Evolutionary conservation across 768 basidiomycete species (phyloP).

Genomic region (Boletus rex-veris): DNA sequence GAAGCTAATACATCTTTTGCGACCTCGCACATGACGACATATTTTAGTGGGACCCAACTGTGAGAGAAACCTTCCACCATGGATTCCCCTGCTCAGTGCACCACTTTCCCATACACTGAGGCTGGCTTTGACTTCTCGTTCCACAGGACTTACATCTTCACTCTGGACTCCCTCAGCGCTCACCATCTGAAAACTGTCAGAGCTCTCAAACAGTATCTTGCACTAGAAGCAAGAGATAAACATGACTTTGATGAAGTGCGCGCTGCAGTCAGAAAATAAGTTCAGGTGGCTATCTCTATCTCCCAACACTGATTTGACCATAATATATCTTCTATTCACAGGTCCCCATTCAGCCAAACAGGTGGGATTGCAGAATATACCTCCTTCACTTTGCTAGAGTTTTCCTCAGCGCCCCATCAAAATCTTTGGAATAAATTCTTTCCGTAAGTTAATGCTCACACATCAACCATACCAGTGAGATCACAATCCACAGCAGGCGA

Average conservation of each 20-base stretch:
- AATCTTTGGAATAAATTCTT: constrained; percentile 33
- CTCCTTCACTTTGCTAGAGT: constrained; percentile 62
- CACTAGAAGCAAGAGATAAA: constrained; percentile 77
- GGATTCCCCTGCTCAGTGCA: too few species aligned
- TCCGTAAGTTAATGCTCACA: constrained; percentile 13
- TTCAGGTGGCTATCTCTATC: constrained; percentile 40
- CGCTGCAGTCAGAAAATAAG: constrained; percentile 44
- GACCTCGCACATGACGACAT: too few species aligned
- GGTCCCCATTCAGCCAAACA: constrained; percentile 89
- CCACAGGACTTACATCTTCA: constrained; percentile 74
- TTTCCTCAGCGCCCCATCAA: constrained; percentile 62
- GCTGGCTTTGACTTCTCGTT: background rate
- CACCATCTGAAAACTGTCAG: constrained; percentile 62
- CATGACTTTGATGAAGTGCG: constrained; percentile 37
- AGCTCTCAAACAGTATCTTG: constrained; percentile 64
- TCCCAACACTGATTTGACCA: background rate
- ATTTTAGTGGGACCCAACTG: too few species aligned
- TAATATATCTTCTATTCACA: constrained; percentile 27
- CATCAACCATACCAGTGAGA: background rate
- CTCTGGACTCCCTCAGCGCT: constrained; percentile 82
- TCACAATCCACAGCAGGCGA: constrained; percentile 20
- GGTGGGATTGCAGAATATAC: constrained; percentile 90
- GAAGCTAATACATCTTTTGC: too few species aligned
- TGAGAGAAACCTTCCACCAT: too few species aligned
- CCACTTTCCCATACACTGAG: too few species aligned